Base-by-base conservation (phyloP, 176 grass and related monocot genomes). In the Hsuehochloa calcarea region DNA sequence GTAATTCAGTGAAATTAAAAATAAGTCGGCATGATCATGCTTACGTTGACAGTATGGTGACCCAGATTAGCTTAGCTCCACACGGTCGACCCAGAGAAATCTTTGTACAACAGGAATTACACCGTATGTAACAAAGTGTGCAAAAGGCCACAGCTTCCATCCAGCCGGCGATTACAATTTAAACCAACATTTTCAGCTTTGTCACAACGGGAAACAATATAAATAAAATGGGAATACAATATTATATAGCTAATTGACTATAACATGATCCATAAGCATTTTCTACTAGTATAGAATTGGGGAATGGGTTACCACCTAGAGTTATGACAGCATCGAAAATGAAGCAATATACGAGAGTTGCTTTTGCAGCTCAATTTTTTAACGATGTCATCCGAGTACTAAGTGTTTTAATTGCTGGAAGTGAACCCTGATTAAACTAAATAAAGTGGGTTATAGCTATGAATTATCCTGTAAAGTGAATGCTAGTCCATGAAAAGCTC, bases 101-200 rank as follows among this genome's bases (percentile, higher is more conserved):
- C 96, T 92, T 79, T 99, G 96, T 77, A 96, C 96, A 49, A 99
- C 70, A 41, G 96, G 93, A 77, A 99, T 37, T 72, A 94, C 83
- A 86, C 96, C 91, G 13, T 99, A 99, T 77, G 93, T 99, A 26
- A 99, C 80, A 7, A 99, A 85, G 86, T 99, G 96, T 0, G 91
- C 96, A 89, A 99, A 99, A 25, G 96, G 93, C 96, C 96, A 96
- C 65, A 99, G 51, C 54, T 99, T 99, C 96, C 96, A 99, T 5
- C 96, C 96, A 79, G 96, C 96, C 96, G 96, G 69, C 27, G 45
- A 76, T 85, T 75, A 83, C 49, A 85, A 61, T 75, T 60, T 10
- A 59, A 73, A 82, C 5, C 9, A 72, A 14, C 1, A n/a, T 35
- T 80, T 76, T 60, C 16, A 68, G 15, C 1, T 61, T 68, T 74